Conservation (phyloP, 257 asterid species). For the Solanum habrochaites region DNA sequence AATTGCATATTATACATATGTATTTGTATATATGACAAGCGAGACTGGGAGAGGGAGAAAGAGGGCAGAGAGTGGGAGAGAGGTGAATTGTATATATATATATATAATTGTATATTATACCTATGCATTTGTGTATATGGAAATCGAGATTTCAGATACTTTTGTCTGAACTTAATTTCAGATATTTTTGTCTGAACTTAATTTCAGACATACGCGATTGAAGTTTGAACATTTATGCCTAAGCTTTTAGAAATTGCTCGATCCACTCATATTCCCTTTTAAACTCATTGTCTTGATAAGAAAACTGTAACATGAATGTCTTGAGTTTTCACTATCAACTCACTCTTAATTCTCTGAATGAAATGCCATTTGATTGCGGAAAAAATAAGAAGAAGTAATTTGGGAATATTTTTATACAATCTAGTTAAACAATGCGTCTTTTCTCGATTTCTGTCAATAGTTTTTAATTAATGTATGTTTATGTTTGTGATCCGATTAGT, state of each 20-base stretch:
- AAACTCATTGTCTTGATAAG: background rate
- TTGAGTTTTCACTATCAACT: background rate
- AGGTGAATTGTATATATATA: too few relatives aligned
- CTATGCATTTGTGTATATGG: too few relatives aligned
- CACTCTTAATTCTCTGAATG: background rate
- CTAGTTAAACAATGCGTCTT: background rate
- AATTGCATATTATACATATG: too few relatives aligned
- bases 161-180: background rate
- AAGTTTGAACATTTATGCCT: background rate
- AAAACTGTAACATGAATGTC: background rate
- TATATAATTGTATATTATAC: too few relatives aligned
- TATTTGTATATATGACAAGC: too few relatives aligned
- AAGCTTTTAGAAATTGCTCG: background rate
- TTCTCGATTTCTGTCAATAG: background rate
- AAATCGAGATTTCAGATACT: too few relatives aligned
- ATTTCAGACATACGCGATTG: too few relatives aligned
- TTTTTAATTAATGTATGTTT: background rate
- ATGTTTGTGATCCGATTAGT: background rate
- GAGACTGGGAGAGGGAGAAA: too few relatives aligned
- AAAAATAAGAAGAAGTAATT: background rate
- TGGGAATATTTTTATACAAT: background rate
- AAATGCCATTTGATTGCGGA: background rate
- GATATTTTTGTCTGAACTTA: background rate
- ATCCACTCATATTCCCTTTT: background rate
- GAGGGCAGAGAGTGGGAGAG: too few relatives aligned